Evolutionary conservation across 257 asterid genomes (phyloP), one percentile per base, ranked within the genome.

Genomic region (Solanum boliviense): DNA sequence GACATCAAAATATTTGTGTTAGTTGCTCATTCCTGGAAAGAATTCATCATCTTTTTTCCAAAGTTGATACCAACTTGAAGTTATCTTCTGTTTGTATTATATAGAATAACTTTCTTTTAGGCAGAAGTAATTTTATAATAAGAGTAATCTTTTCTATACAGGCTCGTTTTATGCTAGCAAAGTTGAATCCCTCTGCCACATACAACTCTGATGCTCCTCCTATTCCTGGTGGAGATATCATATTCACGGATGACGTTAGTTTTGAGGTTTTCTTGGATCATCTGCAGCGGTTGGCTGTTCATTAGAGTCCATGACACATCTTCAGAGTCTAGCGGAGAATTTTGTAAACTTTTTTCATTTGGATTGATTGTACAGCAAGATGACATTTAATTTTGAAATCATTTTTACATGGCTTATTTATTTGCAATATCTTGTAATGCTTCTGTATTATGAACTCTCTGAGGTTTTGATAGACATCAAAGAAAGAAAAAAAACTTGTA

Each of bases 101-200:
- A 38, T 36, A 75, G 12, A 25, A 25, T 78, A 27, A 16, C 13
- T 78, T 78, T 76, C 13, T 38, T 76, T 1, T 76, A 76, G 62
- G 84, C 36, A 25, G 15, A 79, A 44, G 12, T 9, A 46, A 27
- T 13, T 16, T 27, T 79, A 79, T 79, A 41, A 44, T 9, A 81
- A 7, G 36, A 44, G n/a, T 1, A 25, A 27, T 79, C 18, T 25
- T 79, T 81, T 81, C 12, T 18, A 81, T 86, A 92, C 96, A 97
- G 99, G 99, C 99, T 46, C 98, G 98, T 76, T 97, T 97, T 90
- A 90, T 97, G 94, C 95, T 97, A 39, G 99, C 98, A 68, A 97
- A 97, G 90, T 94, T 96, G 94, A 97, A 97, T 92, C 99, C 99
- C 86, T 97, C 99, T 48, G 96, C 98, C 46, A 97, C 98, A 65